Percentiles rank a stretch among this genome's conserved stretches.
Evolutionary conservation across 495 filamentous ascomycete species (phyloP).

Genomic region (Daldinia grandis): DNA sequence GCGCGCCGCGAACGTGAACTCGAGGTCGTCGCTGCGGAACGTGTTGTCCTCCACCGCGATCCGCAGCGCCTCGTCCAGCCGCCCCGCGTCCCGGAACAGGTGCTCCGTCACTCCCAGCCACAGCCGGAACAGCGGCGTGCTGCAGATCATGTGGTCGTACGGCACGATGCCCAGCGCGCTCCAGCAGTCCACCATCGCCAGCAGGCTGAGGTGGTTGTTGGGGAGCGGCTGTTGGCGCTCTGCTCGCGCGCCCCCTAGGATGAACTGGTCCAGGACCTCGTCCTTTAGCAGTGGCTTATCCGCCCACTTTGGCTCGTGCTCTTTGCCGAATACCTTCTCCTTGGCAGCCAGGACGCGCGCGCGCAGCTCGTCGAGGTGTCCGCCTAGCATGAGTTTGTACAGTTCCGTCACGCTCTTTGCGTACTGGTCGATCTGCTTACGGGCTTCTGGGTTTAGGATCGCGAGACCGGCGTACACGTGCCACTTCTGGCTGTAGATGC

Average conservation of each 20-base stretch:
- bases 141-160: constrained; percentile 99
- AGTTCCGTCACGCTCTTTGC: constrained; percentile 91
- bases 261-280: constrained; percentile 87
- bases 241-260: constrained; percentile 64
- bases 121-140: constrained; percentile 95
- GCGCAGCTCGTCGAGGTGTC: constrained; percentile 80
- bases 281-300: constrained; percentile 77
- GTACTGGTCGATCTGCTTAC: constrained; percentile 92
- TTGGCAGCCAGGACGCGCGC: constrained; percentile 79
- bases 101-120: constrained; percentile 99
- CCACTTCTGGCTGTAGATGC: constrained; percentile 99
- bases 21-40: constrained; percentile 89
- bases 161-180: constrained; percentile 90
- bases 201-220: constrained; percentile 90
- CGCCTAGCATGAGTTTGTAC: constrained; percentile 94
- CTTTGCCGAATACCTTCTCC: constrained; percentile 76
- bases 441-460: constrained; percentile 92
- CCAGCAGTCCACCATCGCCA: constrained; percentile 99
- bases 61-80: constrained; percentile 85
- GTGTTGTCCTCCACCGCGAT: constrained; percentile 88
- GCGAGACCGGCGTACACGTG: constrained; percentile 98
- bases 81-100: constrained; percentile 82
- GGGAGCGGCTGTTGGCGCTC: constrained; percentile 62
- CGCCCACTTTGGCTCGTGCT: constrained; percentile 55
- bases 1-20: constrained; percentile 95